Evolutionary conservation across 1,284 basidiomycete genomes (phyloP), one percentile per base, ranked within the genome.

Genomic region (Sanghuangporus baumii): DNA sequence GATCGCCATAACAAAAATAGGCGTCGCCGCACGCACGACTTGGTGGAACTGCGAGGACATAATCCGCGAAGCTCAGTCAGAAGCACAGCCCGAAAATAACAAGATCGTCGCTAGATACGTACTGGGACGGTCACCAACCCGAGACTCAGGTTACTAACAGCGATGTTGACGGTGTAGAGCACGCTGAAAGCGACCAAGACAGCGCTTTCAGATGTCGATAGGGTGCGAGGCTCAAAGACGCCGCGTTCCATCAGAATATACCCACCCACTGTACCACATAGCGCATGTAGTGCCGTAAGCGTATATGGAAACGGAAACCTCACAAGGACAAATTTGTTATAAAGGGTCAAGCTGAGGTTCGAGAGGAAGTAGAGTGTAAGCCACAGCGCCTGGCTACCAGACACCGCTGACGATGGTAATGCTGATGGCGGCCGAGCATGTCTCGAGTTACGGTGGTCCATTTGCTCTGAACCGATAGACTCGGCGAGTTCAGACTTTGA

Each of bases 261-360:
- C n/a, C 88, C 88, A n/a, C 95, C 95, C 14, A 92, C 74, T 38
- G 86, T 83, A 0, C 91, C 91, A 59, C 86, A 93, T n/a, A 95
- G 75, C 0, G 93, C 87, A 71, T 95, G 94, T 1, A 95, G 68
- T 3, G 93, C 92, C 1, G 93, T 95, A 37, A 96, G 81, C 1
- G 91, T 91, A 77, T 96, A 97, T 3, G 95, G 94, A 71, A 93
- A 97, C 0, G 95, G 95, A 73, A 97, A 97, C 61, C 82, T 84
- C 59, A 91, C 87, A 63, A 97, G 84, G 9, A 97, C 88, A 48
- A 85, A 79, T 76, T 98, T 97, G 83, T 97, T 97, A 77, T 93
- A 96, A 48, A 98, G 77, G 1, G 95, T 97, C 66, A 97, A 82
- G 6, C 83, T 82, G 38, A 98, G 86, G 74, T 97, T 97, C 81